Evolutionary conservation across 805 yeast genomes (phyloP).

Genomic region (Candida adriatica): DNA sequence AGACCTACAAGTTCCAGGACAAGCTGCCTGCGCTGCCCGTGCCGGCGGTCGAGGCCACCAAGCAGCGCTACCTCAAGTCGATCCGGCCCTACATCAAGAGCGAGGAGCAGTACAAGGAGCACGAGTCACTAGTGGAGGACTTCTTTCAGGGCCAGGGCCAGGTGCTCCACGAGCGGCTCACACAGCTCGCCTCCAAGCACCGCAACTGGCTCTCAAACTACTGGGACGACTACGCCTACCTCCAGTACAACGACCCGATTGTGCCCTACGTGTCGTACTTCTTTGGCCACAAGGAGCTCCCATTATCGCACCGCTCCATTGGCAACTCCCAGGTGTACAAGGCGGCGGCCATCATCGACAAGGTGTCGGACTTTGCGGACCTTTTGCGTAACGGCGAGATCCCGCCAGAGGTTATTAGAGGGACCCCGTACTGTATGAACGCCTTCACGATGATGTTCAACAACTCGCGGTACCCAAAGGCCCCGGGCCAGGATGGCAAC

Average conservation of each 20-base stretch:
- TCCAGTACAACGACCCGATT: conserved; percentile 89
- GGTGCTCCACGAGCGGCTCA: conserved; percentile 59
- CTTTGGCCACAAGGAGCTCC: conserved; percentile 68
- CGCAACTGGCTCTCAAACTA: conserved; percentile 87
- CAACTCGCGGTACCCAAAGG: conserved; percentile 74
- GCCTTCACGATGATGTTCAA: conserved; percentile 88
- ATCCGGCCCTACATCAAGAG: conserved; percentile 60
- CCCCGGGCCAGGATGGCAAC: conserved; percentile 53
- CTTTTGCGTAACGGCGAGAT: conserved; percentile 63
- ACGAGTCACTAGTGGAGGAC: conserved; percentile 53
- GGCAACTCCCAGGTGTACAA: conserved; percentile 62
- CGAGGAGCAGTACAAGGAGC: conserved; percentile 43
- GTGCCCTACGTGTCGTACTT: conserved; percentile 92
- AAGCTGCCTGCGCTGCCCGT: conserved; percentile 82
- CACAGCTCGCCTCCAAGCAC: conserved; percentile 32
- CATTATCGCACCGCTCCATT: conserved; percentile 32
- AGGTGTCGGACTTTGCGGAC: conserved; percentile 61
- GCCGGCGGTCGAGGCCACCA: conserved; percentile 70
- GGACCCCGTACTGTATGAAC: conserved; percentile 90
- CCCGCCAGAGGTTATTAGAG: conserved; percentile 72
- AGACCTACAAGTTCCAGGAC: conserved; percentile 64
- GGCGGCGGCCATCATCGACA: conserved; percentile 66
- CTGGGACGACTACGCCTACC: conserved; percentile 93
- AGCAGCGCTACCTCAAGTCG: conserved; percentile 60
- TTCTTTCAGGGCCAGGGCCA: conserved; percentile 66